phyloP scores from a whole-genome alignment of 2,329 filamentous ascomycete genomes.

The Aspergillus sp. region DNA sequence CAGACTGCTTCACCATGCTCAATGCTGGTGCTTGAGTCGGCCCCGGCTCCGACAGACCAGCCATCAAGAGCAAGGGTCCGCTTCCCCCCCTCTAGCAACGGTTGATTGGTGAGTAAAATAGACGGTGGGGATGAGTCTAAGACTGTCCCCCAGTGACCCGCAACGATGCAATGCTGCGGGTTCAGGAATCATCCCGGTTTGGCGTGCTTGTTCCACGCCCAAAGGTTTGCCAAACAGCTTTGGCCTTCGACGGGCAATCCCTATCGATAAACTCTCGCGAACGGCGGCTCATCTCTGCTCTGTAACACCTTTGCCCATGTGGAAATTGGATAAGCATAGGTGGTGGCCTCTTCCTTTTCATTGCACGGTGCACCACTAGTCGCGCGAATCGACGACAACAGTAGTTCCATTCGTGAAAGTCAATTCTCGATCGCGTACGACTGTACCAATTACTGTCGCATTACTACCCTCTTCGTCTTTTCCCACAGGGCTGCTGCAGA shows the following conservation, averaged over 20 bases:
- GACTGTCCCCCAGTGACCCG: conserved; percentile 19
- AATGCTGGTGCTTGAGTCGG: conserved; percentile 16
- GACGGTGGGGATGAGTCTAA: conserved; percentile 19
- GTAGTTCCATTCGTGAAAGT: not conserved
- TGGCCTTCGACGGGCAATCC: not conserved
- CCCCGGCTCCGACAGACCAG: conserved; percentile 10
- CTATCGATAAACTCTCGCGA: conserved; percentile 5
- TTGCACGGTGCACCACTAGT: not conserved
- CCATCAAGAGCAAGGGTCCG: conserved; percentile 16
- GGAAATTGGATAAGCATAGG: not conserved
- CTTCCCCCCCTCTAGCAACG: conserved; percentile 16
- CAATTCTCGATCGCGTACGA: conserved; percentile 4
- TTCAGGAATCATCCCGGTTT: conserved; percentile 11
- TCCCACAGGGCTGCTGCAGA: conserved; percentile 11
- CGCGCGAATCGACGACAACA: not conserved
- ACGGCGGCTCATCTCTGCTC: not conserved
- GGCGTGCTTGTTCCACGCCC: conserved; percentile 24
- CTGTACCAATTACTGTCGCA: not conserved
- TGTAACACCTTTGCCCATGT: not conserved
- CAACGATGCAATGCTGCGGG: conserved; percentile 20
- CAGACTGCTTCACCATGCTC: not conserved
- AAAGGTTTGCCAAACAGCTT: conserved; percentile 19
- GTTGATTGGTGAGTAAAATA: conserved; percentile 20
- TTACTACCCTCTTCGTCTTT: conserved; percentile 2
- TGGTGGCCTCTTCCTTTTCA: not conserved